Base-by-base conservation (phyloP, 108 stramenopile genomes). In the Skeletonema costatum region DNA sequence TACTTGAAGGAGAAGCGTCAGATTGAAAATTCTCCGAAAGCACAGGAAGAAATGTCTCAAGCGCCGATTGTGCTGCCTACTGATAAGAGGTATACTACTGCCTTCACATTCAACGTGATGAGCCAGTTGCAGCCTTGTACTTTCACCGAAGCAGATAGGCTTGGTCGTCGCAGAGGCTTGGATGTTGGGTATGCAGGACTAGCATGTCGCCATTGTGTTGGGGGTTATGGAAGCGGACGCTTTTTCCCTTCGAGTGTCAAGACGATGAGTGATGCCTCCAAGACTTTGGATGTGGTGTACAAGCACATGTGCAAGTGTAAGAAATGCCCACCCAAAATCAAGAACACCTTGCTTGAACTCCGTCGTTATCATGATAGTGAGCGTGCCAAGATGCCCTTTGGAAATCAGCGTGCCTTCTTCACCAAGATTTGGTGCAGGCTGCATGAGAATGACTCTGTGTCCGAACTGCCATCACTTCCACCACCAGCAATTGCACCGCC, bases 231-330 rank as follows among this genome's bases (percentile, higher is more conserved):
- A 62, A 87, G 86, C 25, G 94, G 94, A 7, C 87, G 94, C 12
- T 95, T 92, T 76, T 95, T 95, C 64, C 94, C 94, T 17, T 90
- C 90, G 8, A 86, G 81, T 50, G 84, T 95, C 83, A 93, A 92
- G 82, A 95, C 92, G 11, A 76, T 95, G 78, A 84, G 89, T 16
- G 92, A 93, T 65, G 92, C 94, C 3, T 83, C 80, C 71, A 93
- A 92, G 78, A 91, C 92, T 10, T 74, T 92, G 59, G 91, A 91
- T 76, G 88, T 90, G 38, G 77, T 92, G 39, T 85, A 89, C 63
- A 92, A 92, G 56, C 94, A 95, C 70, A 87, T 92, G 85, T 72
- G 86, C 76, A 77, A 87, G 10, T 94, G 93, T 17, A 84, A 89
- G 17, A 70, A 77, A 4, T 92, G 91, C 60, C 93, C 93, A 14